Base-by-base conservation (phyloP, 306 rosid genomes). In the Rubus parviflorus region DNA sequence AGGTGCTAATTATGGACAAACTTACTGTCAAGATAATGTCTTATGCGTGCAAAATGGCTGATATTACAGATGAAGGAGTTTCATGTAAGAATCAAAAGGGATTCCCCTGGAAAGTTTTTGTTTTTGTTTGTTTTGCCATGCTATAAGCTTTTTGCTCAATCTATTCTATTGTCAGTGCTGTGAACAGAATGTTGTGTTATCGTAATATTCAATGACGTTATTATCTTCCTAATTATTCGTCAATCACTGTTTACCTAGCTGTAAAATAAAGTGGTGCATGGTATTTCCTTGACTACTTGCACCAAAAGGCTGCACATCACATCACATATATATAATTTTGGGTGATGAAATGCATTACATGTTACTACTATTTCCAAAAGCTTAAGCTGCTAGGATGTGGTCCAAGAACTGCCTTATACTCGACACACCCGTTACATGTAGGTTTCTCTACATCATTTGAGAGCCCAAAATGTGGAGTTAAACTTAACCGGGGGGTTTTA, bases 1-100 rank as follows among this genome's bases (percentile, higher is more conserved):
- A 95, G 99, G 99, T 95, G 83, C 91, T 95, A 57, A 90, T 95
- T 84, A 90, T 95, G 99, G 99, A 95, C 86, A 95, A 86, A 84
- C 85, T 95, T 74, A 95, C 99, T 60, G 86, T 95, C 70, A 95
- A 95, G 89, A 88, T 95, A 83, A 92, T 95, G 99, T 95, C 99
- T 68, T 87, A 88, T 85, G 82, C 97, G 8, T 95, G 99, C 87
- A 95, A 89, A 92, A 95, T 95, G 99, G 93, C 97, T 81, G 97
- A 95, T 88, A 88, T 95, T 79, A 95, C 96, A 9, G 93, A 87
- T 38, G 97, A 95, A 95, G 97, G 97, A 35, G 93, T 95, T 85
- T 89, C 99, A 87, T 88, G 99, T 95, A 94, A 90, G 98, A 53
- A 84, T 75, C 79, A 45, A 46, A 41, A 25, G 13, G 68, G 43